These are phyloP conservation scores for Hamamelis virginiana DNA, from an alignment of 164 flowering plant species.

Conservation along the genomic window DNA sequence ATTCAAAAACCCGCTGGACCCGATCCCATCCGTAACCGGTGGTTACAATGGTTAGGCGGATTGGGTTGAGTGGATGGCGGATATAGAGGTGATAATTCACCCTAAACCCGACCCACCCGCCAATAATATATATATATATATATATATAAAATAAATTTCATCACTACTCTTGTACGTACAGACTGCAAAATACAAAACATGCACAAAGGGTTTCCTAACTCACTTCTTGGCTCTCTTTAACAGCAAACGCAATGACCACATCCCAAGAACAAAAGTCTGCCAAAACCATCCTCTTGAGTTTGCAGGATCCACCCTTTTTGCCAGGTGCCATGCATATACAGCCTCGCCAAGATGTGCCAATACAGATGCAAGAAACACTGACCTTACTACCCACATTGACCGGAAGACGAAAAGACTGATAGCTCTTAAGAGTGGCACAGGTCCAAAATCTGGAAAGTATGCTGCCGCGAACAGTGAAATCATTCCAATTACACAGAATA, in stretches of 20 bases:
- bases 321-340: conserved; percentile 70
- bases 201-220: background rate
- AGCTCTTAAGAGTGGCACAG: conserved; percentile 42
- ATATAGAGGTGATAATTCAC: too few species aligned
- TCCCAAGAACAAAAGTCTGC: conserved; percentile 78
- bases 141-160: too few species aligned
- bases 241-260: conserved; percentile 65
- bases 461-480: conserved; percentile 47
- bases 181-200: background rate
- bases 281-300: conserved; percentile 87
- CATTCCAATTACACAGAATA: conserved; percentile 65
- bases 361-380: conserved; percentile 30
- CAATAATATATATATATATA: too few species aligned
- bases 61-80: too few species aligned
- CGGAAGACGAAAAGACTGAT: conserved; percentile 53
- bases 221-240: conserved; percentile 54
- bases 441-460: conserved; percentile 61
- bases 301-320: conserved; percentile 72
- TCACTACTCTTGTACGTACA: too few species aligned
- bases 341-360: conserved; percentile 63
- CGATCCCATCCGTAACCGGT: too few species aligned
- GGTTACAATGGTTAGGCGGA: too few species aligned
- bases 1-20: too few species aligned
- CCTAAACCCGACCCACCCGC: too few species aligned
- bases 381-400: conserved; percentile 35